Conservation (phyloP, 1,284 basidiomycete species). For the Melanopsichium pennsylvanicum region DNA sequence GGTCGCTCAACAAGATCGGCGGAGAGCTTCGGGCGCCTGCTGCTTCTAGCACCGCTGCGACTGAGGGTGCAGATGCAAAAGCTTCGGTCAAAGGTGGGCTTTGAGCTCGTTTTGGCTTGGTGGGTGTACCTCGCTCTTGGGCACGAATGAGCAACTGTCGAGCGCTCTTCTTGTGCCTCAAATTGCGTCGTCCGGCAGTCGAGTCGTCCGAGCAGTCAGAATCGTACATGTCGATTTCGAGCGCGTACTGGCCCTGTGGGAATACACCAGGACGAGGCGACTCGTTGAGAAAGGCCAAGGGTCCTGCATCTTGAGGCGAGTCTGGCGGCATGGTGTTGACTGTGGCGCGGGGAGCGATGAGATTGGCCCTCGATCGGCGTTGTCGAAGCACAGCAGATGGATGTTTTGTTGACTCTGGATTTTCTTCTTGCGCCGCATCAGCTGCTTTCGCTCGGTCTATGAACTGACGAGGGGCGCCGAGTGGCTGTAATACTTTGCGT, state of each 20-base stretch:
- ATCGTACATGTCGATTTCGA: constrained; percentile 43
- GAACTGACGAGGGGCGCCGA: constrained; percentile 16
- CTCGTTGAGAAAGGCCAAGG: constrained; percentile 3
- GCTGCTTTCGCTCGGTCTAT: neutral
- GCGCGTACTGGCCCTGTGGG: constrained; percentile 12
- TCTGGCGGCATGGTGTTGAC: constrained; percentile 18
- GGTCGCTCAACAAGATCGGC: constrained; percentile 32
- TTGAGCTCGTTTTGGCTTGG: constrained; percentile 48
- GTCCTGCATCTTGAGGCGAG: constrained; percentile 6
- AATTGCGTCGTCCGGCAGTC: constrained; percentile 3
- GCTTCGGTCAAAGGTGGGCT: constrained; percentile 47
- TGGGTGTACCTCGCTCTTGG: constrained; percentile 56
- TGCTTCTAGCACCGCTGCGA: constrained; percentile 30
- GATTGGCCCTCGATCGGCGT: constrained; percentile 6
- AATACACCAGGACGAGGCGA: constrained; percentile 8
- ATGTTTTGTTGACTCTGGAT: neutral
- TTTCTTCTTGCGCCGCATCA: neutral
- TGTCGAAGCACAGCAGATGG: constrained; percentile 9
- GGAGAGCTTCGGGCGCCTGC: constrained; percentile 31
- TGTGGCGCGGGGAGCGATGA: constrained; percentile 24
- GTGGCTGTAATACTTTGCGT: constrained; percentile 13
- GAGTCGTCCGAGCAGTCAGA: constrained; percentile 35
- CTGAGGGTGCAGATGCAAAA: constrained; percentile 26
- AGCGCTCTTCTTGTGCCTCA: constrained; percentile 47
- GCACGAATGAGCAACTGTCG: constrained; percentile 54